Evolutionary conservation across 164 flowering plant species (phyloP), one percentile per base, ranked within the genome.

Genomic region (Houttuynia cordata): DNA sequence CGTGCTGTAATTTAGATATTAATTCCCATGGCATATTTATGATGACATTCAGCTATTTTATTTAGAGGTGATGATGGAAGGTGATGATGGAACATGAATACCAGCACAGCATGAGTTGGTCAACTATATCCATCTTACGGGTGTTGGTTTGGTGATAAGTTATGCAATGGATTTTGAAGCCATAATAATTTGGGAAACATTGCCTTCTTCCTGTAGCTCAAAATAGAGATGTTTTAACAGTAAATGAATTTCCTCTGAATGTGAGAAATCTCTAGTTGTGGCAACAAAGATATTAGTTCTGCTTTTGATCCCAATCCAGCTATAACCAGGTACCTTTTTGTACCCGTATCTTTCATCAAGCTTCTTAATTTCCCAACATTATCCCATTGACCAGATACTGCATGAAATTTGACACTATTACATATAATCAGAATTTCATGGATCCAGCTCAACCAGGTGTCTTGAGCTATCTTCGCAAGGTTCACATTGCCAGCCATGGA

Each of bases 341-440:
- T 47, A 88, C 84, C 57, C 84, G 76, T 74, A 81, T 73, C 78
- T 62, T 82, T 86, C 91, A 91, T 91, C 67, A 83, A 65, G 57
- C 69, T 62, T 49, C 97, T 73, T 18, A 79, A 69, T 55, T 77
- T 73, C 42, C 61, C 67, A 57, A 76, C 96, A 67, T 70, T 65
- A 21, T 70, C 71, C 94, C 94, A 88, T 41, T 75, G 66, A 24
- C 96, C 92, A 47, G 87, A 83, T 67, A 71, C 76, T 63, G 94
- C 91, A 66, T 80, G 86, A 24, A 77, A 73, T 91, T 86, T 15
- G 96, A 74, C 42, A 91, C 67, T 66, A 86, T 61, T 7, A 82
- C 68, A 70, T 91, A 88, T 80, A 85, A 22, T 94, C 96, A 30
- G 96, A 82, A 66, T 91, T 88, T 62, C 71, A 64, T 49, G 90